A percentile compares a stretch with the other conserved stretches of the same genome.
Evolutionary conservation across 164 flowering plant genomes (phyloP).

Genomic region (Aristolochia contorta): DNA sequence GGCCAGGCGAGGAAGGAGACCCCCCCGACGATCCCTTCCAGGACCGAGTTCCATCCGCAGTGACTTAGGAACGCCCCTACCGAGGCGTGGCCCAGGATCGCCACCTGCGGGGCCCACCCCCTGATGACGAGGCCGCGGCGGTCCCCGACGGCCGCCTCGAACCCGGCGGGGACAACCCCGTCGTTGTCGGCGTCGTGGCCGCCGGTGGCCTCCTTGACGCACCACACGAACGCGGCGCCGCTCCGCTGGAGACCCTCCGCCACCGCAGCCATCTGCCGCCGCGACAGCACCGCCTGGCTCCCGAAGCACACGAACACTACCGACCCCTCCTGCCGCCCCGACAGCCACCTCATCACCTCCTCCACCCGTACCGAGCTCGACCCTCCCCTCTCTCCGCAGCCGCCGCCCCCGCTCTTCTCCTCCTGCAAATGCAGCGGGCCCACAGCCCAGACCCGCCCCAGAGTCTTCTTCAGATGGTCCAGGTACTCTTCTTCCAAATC

Average conservation of each 20-base stretch:
- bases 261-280: slow-evolving; percentile 20
- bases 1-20: slow-evolving; percentile 45
- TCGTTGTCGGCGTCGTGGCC: slow-evolving; percentile 8
- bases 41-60: slow-evolving; percentile 59
- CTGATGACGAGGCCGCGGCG: slow-evolving; percentile 30
- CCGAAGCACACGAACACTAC: slow-evolving; percentile 59
- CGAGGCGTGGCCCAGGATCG: slow-evolving; percentile 32
- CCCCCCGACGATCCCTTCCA: slow-evolving; percentile 35
- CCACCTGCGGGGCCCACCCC: slow-evolving; percentile 52
- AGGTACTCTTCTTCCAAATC: slow-evolving; percentile 22
- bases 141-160: slow-evolving; percentile 34
- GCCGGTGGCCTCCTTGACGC: slow-evolving; percentile 17
- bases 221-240: slow-evolving; percentile 38
- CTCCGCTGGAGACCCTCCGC: slow-evolving; percentile 33
- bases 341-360: slow-evolving; percentile 30
- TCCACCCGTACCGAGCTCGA: slow-evolving; percentile 4
- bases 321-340: slow-evolving; percentile 13
- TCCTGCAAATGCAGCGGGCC: slow-evolving; percentile 22
- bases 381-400: no score
- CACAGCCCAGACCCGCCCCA: slow-evolving; percentile 29
- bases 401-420: background rate
- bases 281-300: slow-evolving; percentile 29
- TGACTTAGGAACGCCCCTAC: slow-evolving; percentile 52
- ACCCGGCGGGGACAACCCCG: slow-evolving; percentile 26
- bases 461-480: slow-evolving; percentile 9